These are phyloP conservation scores for Penicillium lagena DNA, from an alignment of 495 filamentous ascomycete species.

Conservation along the genomic window DNA sequence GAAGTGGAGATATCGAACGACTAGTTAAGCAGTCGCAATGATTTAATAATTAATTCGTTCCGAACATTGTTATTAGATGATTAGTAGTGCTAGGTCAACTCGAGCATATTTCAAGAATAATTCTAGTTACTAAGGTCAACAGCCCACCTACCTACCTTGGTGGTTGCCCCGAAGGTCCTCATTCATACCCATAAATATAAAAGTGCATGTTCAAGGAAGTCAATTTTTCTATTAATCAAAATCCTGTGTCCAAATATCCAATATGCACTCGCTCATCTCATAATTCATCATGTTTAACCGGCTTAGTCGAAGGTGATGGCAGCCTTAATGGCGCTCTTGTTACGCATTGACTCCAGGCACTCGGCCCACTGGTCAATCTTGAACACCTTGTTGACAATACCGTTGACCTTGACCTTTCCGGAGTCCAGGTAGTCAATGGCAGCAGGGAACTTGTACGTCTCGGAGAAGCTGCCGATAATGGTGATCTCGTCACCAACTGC, in stretches of 20 bases:
- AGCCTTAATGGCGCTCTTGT: constrained; percentile 67
- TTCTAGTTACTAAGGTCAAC: neutral
- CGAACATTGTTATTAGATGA: no score
- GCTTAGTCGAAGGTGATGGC: constrained; percentile 60
- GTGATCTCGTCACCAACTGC: constrained; percentile 55
- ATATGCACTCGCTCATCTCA: neutral
- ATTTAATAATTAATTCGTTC: neutral
- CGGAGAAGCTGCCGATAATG: constrained; percentile 63
- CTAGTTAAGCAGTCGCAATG: no score
- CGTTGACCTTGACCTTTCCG: constrained; percentile 54
- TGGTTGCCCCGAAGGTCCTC: constrained; percentile 4
- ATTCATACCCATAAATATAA: neutral
- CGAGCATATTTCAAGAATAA: no score
- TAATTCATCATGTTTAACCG: neutral
- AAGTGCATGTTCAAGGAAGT: neutral
- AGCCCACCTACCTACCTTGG: neutral
- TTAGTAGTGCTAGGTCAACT: no score
- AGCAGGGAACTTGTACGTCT: constrained; percentile 68
- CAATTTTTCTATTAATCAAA: constrained; percentile 5
- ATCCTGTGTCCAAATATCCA: neutral
- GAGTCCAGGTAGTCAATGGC: constrained; percentile 65
- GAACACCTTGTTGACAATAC: constrained; percentile 48
- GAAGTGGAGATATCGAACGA: neutral
- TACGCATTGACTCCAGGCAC: constrained; percentile 39
- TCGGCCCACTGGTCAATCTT: constrained; percentile 41